Evolutionary conservation across 257 asterid species (phyloP).

Genomic region (Solanum rostratum): DNA sequence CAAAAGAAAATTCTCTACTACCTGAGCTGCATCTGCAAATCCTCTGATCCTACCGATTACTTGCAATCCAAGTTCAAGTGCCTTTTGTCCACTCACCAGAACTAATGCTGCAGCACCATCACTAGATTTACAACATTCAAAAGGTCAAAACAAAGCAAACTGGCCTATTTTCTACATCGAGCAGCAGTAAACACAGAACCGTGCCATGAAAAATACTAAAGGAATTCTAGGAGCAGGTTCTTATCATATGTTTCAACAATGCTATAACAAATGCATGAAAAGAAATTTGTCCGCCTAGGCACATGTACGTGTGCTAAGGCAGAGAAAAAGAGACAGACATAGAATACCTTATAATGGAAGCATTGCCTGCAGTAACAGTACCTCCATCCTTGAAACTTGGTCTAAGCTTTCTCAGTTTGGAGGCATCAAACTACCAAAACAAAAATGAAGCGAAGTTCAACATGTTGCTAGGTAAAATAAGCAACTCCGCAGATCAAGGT

Average conservation of each 20-base stretch:
- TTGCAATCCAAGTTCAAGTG: slow-evolving; percentile 56
- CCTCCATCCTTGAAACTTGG: slow-evolving; percentile 93
- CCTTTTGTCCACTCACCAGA: slow-evolving; percentile 79
- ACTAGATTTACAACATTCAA: slow-evolving; percentile 9
- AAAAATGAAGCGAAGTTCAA: background rate
- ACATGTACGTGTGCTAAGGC: background rate
- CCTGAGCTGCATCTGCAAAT: slow-evolving; percentile 97
- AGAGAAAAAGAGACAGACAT: slow-evolving; percentile 6
- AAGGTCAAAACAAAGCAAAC: background rate
- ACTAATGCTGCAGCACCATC: slow-evolving; percentile 97
- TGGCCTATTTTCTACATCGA: background rate
- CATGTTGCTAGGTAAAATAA: background rate
- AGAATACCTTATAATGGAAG: slow-evolving; percentile 81
- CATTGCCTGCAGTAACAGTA: slow-evolving; percentile 96
- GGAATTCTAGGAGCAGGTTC: background rate
- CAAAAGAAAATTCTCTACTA: slow-evolving; percentile 3
- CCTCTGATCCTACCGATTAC: slow-evolving; percentile 79
- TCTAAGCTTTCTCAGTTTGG: slow-evolving; percentile 65
- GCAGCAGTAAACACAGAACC: background rate
- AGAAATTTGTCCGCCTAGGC: background rate
- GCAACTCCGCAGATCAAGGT: background rate
- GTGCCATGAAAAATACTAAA: background rate
- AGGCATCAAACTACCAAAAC: slow-evolving; percentile 66
- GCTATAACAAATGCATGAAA: background rate
- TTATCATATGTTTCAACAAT: background rate